Conservation (phyloP, 306 rosid genomes). For the Carpinus fangiana region DNA sequence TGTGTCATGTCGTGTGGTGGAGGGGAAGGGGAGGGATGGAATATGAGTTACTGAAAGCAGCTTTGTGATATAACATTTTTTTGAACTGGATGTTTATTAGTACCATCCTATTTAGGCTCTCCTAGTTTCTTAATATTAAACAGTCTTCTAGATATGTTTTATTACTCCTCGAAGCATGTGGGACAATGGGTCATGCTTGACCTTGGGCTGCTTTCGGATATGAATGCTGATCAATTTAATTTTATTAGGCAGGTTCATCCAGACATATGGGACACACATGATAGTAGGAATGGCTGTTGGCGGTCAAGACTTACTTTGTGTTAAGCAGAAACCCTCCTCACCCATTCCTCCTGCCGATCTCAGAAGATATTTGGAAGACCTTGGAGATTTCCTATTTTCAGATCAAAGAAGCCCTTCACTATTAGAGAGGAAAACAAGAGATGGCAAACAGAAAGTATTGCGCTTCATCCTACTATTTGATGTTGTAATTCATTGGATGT, state of each 20-base stretch:
- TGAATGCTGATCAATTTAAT: constrained; percentile 55
- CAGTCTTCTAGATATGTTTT: constrained; percentile 2
- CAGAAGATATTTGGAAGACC: constrained; percentile 84
- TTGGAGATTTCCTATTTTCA: constrained; percentile 87
- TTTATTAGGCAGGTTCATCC: constrained; percentile 87
- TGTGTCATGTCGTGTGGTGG: not conserved
- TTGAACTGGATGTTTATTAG: not conserved
- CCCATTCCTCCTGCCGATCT: constrained; percentile 77
- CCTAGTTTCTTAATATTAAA: not conserved
- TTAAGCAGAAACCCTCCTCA: constrained; percentile 81
- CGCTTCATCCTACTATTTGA: constrained; percentile 13
- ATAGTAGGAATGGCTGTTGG: constrained; percentile 92
- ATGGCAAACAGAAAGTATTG: constrained; percentile 68
- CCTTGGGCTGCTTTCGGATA: constrained; percentile 29
- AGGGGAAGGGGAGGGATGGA: not conserved
- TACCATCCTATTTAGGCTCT: not conserved
- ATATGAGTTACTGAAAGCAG: not conserved
- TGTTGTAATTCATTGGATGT: not conserved
- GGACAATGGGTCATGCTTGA: constrained; percentile 18
- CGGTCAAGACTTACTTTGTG: constrained; percentile 89
- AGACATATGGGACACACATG: constrained; percentile 83
- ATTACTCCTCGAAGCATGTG: constrained; percentile 15
- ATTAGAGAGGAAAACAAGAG: constrained; percentile 62
- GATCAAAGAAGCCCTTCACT: constrained; percentile 80
- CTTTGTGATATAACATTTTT: not conserved